Base-by-base conservation (phyloP, 768 basidiomycete genomes). In the Hysterangium stoloniferum region DNA sequence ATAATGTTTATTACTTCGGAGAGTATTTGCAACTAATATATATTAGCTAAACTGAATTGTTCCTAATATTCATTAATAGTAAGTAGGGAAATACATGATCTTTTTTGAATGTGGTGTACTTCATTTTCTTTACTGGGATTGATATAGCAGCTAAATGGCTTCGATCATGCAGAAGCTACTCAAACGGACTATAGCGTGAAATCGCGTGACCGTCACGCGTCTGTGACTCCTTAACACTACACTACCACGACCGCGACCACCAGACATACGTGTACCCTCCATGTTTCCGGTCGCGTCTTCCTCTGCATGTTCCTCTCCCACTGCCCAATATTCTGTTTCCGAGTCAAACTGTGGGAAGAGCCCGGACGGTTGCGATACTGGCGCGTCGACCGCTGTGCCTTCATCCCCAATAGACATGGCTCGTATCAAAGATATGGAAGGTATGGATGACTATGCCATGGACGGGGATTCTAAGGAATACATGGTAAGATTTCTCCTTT, bases 141-240 rank as follows among this genome's bases (percentile, higher is more conserved):
- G n/a, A n/a, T n/a, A n/a, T n/a, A n/a, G n/a, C n/a, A n/a, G n/a
- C n/a, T n/a, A n/a, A n/a, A n/a, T n/a, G n/a, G n/a, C n/a, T n/a
- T n/a, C n/a, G n/a, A n/a, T n/a, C n/a, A n/a, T n/a, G n/a, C n/a
- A n/a, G n/a, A n/a, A n/a, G n/a, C n/a, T n/a, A n/a, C n/a, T n/a
- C n/a, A n/a, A n/a, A n/a, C n/a, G n/a, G n/a, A n/a, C n/a, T n/a
- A n/a, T n/a, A n/a, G n/a, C n/a, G n/a, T n/a, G n/a, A n/a, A 9
- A 19, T 17, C 47, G 47, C 47, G 47, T 48, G 35, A 48, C 47
- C 13, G 47, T 48, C 34, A 48, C 47, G 47, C 35, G 35, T 36
- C 13, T 37, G 19, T 45, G 44, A 22, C 41, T 27, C 20, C 33
- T 34, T n/a, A 9, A 12, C 13, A 47, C 29, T 22, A 7, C 9